Evolutionary conservation across 2,329 filamentous ascomycete species (phyloP).

Genomic region (Tolypocladium pustulatum): DNA sequence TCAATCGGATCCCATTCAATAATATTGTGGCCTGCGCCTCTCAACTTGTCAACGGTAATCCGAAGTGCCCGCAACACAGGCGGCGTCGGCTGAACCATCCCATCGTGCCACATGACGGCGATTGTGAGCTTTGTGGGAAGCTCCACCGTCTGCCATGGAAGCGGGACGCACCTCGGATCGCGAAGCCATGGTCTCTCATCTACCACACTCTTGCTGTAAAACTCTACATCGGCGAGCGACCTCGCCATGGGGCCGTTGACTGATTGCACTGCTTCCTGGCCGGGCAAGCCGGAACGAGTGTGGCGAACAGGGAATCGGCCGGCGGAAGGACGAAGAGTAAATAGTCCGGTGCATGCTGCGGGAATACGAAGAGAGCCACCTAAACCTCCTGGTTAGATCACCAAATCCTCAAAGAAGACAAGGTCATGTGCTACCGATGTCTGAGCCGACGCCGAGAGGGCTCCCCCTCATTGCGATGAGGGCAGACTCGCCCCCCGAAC

Average conservation of each 20-base stretch:
- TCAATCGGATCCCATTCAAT: slow-evolving; percentile 38
- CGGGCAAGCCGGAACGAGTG: slow-evolving; percentile 46
- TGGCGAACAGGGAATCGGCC: slow-evolving; percentile 48
- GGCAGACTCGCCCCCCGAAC: slow-evolving; percentile 57
- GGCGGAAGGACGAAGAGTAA: slow-evolving; percentile 43
- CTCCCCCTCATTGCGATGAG: slow-evolving; percentile 49
- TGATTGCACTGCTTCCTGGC: slow-evolving; percentile 53
- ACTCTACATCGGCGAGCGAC: slow-evolving; percentile 41
- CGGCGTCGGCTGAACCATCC: slow-evolving; percentile 53
- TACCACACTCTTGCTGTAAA: slow-evolving; percentile 43
- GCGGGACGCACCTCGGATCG: slow-evolving; percentile 47
- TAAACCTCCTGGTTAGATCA: neutral
- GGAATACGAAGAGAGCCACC: slow-evolving; percentile 43
- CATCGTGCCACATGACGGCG: slow-evolving; percentile 55
- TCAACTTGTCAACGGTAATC: slow-evolving; percentile 30
- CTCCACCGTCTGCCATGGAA: slow-evolving; percentile 38
- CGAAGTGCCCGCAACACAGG: slow-evolving; percentile 48
- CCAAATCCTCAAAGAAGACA: neutral
- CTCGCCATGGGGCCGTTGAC: slow-evolving; percentile 54
- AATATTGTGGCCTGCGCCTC: slow-evolving; percentile 36
- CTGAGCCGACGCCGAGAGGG: slow-evolving; percentile 51
- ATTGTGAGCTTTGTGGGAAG: slow-evolving; percentile 36
- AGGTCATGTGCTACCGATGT: slow-evolving; percentile 32
- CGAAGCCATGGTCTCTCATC: slow-evolving; percentile 42
- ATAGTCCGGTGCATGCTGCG: slow-evolving; percentile 48